These are phyloP conservation scores for Alloteropsis semialata DNA, from an alignment of 176 grass and related monocot species.

Conservation along the genomic window DNA sequence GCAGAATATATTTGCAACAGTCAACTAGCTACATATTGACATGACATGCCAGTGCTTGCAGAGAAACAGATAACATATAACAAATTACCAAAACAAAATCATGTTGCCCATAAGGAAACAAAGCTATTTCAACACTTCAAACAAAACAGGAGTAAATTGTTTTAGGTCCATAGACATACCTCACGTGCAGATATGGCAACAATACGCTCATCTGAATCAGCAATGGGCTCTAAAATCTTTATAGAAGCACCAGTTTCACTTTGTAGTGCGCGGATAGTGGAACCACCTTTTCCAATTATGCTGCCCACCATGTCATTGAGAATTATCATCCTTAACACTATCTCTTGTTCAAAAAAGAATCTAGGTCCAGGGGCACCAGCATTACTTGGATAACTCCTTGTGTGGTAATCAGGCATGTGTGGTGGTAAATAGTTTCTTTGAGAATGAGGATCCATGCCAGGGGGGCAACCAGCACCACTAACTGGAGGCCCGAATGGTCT, in stretches of 20 bases:
- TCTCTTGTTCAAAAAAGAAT: constrained; percentile 70
- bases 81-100: neutral
- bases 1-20: neutral
- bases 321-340: constrained; percentile 75
- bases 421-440: constrained; percentile 58
- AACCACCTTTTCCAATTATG: constrained; percentile 75
- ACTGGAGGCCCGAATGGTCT: constrained; percentile 53
- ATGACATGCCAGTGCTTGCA: constrained; percentile 5
- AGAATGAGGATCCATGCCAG: constrained; percentile 54
- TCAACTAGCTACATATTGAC: neutral
- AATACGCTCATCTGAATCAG: constrained; percentile 58
- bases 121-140: constrained; percentile 6
- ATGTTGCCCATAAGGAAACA: neutral
- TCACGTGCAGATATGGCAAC: constrained; percentile 63
- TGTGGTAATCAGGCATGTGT: constrained; percentile 54
- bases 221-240: constrained; percentile 62
- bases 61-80: neutral
- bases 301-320: constrained; percentile 65
- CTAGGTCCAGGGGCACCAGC: constrained; percentile 43
- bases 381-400: constrained; percentile 45
- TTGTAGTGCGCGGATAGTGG: constrained; percentile 62
- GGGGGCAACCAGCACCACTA: constrained; percentile 38
- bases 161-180: constrained; percentile 40
- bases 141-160: constrained; percentile 10
- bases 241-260: constrained; percentile 78